Conservation (phyloP, 163 green algal genomes). For the Chlamydomonas reinhardtii region DNA sequence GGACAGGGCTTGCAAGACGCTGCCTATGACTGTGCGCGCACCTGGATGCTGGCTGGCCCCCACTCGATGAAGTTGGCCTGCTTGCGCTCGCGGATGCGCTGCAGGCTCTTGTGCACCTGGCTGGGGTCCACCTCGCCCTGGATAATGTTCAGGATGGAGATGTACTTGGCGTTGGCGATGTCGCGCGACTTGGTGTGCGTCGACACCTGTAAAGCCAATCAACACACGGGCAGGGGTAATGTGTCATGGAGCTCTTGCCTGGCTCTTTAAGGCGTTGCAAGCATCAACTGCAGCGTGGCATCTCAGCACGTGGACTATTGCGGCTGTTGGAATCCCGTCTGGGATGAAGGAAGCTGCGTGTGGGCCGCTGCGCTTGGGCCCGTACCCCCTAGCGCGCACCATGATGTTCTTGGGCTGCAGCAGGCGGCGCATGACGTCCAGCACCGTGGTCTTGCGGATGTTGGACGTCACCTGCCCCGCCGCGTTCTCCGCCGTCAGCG, state of each 20-base stretch:
- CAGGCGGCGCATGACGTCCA: slow-evolving; percentile 98
- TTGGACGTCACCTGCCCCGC: slow-evolving; percentile 54
- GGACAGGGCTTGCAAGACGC: no score
- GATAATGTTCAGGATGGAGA: slow-evolving; percentile 99
- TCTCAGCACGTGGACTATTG: no score
- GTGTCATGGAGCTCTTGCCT: no score
- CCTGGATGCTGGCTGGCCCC: slow-evolving; percentile 96
- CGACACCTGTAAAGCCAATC: slow-evolving; percentile 74
- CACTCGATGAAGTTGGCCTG: slow-evolving; percentile 98
- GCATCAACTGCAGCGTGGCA: no score
- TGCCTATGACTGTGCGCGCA: no score
- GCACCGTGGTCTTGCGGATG: slow-evolving; percentile 96
- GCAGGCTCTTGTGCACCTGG: slow-evolving; percentile 95
- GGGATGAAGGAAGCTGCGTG: no score
- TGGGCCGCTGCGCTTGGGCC: no score
- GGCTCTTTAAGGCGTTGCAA: no score
- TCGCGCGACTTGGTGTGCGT: slow-evolving; percentile 84
- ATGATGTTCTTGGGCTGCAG: slow-evolving; percentile 96
- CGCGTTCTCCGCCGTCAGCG: slow-evolving; percentile 82
- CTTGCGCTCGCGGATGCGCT: slow-evolving; percentile 93
- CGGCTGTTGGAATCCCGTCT: no score
- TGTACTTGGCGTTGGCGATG: slow-evolving; percentile 87
- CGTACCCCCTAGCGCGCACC: slow-evolving; percentile 53
- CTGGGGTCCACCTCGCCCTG: slow-evolving; percentile 94
- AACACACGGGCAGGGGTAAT: background rate